Base-by-base conservation (phyloP, 2,329 filamentous ascomycete species). In the Diatrype stigma region DNA sequence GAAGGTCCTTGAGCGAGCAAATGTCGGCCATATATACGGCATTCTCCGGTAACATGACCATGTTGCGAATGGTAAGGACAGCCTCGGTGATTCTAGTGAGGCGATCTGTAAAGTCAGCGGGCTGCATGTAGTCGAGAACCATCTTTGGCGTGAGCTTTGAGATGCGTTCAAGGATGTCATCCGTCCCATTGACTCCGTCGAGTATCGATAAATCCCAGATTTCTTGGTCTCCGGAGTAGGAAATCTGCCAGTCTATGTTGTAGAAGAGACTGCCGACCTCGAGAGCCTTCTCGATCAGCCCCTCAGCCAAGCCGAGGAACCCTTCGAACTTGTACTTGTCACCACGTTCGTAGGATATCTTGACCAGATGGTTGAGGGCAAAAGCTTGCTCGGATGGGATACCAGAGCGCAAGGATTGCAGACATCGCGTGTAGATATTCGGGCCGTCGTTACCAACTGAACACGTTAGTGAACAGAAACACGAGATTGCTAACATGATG, bases 321-420 rank as follows among this genome's bases (percentile, higher is more conserved):
- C 90, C 89, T 60, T 96, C 91, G 59, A 97, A 96, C 54, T 90
- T 88, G 71, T 96, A 96, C 69, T 96, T 96, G 67, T 97, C 94
- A 44, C 93, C 93, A 42, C 92, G 83, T 68, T 97, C 92, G 64
- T 87, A 94, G 0, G 92, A 96, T 26, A 97, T 96, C 67, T 96
- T 96, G 53, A 97, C 91, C 3, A 97, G 74, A 62, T 97, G 93
- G 61, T 96, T 90, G 11, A 97, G 75, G 0, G 91, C 93, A 70
- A 95, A 97, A n/a, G 90, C 85, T 62, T 96, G 88, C 66, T 99
- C 93, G 12, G 85, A 80, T 3, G 81, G 80, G 23, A 96, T 82
- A 2, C 84, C 83, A 14, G 90, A 96, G 55, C 89, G 87, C 23
- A 99, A 74, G 4, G 92, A 86, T 59, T 92, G 85, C 35, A 96